These are phyloP conservation scores for Lecanoromycetidae sp. DNA, from an alignment of 2,329 filamentous ascomycete genomes.

Conservation along the genomic window DNA sequence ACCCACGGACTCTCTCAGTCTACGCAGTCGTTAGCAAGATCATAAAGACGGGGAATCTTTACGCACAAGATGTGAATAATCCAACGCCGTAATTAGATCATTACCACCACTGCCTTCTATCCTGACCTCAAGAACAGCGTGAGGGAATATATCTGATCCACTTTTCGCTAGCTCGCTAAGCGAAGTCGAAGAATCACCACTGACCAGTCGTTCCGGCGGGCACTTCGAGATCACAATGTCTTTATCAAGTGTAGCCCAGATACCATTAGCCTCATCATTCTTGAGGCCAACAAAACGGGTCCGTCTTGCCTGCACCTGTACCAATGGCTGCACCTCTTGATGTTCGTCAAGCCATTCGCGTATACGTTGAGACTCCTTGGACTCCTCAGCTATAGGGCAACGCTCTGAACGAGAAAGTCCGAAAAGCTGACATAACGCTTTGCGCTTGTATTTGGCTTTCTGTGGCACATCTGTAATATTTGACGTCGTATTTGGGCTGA, in stretches of 20 bases:
- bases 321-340: conserved; percentile 34
- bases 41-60: conserved; percentile 6
- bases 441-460: conserved; percentile 7
- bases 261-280: conserved; percentile 31
- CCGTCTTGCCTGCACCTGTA: conserved; percentile 34
- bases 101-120: conserved; percentile 33
- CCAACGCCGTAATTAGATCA: conserved; percentile 32
- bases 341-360: conserved; percentile 33
- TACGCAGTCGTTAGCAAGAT: conserved; percentile 21
- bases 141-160: conserved; percentile 31
- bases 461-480: neutral
- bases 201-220: conserved; percentile 7
- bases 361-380: conserved; percentile 13
- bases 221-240: conserved; percentile 31
- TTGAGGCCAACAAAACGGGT: conserved; percentile 38
- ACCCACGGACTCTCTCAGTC: conserved; percentile 40
- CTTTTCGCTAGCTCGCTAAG: conserved; percentile 14
- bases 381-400: neutral
- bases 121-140: conserved; percentile 40
- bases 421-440: conserved; percentile 12
- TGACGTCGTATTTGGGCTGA: neutral
- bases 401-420: neutral
- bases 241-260: conserved; percentile 39
- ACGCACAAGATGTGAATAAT: conserved; percentile 37
- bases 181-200: conserved; percentile 15